Evolutionary conservation across 495 filamentous ascomycete genomes (phyloP).

Genomic region (Tetracladium setigerum): DNA sequence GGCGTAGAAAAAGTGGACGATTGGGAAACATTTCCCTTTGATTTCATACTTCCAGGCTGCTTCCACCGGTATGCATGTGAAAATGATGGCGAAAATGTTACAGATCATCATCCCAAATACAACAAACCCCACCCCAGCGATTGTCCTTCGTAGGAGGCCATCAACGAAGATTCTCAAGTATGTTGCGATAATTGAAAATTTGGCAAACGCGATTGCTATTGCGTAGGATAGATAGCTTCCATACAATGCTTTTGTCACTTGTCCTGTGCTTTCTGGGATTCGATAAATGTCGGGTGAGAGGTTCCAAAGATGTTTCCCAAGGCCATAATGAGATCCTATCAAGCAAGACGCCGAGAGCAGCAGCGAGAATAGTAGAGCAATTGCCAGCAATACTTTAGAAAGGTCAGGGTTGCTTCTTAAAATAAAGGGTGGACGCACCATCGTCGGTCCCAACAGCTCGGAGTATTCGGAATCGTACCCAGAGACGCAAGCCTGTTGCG

Average conservation of each 20-base stretch:
- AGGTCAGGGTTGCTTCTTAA: background rate
- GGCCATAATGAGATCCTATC: slow-evolving; percentile 16
- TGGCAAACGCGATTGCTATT: slow-evolving; percentile 21
- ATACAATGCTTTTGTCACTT: slow-evolving; percentile 17
- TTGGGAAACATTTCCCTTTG: slow-evolving; percentile 32
- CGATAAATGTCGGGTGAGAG: slow-evolving; percentile 9
- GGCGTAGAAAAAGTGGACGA: slow-evolving; percentile 35
- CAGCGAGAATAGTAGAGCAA: slow-evolving; percentile 20
- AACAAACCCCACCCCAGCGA: slow-evolving; percentile 20
- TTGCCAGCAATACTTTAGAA: slow-evolving; percentile 18
- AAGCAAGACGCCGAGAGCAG: slow-evolving; percentile 16
- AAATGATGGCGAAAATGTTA: slow-evolving; percentile 36
- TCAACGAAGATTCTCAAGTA: slow-evolving; percentile 25
- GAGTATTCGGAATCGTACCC: slow-evolving; percentile 9
- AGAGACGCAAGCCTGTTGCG: slow-evolving; percentile 3
- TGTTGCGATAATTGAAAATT: slow-evolving; percentile 25
- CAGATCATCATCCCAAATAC: slow-evolving; percentile 29
- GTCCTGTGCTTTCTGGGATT: slow-evolving; percentile 2
- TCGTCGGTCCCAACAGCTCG: slow-evolving; percentile 6
- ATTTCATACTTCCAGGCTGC: slow-evolving; percentile 34
- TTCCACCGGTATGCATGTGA: slow-evolving; percentile 38
- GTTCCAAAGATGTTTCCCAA: slow-evolving; percentile 26
- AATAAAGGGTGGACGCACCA: background rate
- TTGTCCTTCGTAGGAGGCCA: slow-evolving; percentile 10
- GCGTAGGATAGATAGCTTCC: slow-evolving; percentile 23